These are phyloP conservation scores for Aspergillus egyptiacus DNA, from an alignment of 495 filamentous ascomycete species.

Conservation along the genomic window DNA sequence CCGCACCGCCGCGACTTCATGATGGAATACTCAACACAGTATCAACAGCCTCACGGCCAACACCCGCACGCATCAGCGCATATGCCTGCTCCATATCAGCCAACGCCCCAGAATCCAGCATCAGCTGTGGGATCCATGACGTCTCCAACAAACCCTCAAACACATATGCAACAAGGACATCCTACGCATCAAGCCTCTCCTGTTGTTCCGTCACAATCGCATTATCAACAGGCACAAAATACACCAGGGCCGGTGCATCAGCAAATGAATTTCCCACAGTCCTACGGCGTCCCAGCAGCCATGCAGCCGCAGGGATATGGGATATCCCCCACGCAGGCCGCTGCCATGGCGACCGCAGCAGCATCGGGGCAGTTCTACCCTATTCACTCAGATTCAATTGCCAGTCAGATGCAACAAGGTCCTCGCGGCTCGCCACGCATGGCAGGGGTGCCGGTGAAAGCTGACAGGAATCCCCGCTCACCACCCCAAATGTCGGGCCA, in stretches of 20 bases:
- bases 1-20: constrained; percentile 24
- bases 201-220: constrained; percentile 49
- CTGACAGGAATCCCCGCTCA: constrained; percentile 47
- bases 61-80: constrained; percentile 48
- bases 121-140: constrained; percentile 44
- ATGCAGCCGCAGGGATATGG: constrained; percentile 47
- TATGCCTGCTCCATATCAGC: constrained; percentile 44
- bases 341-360: constrained; percentile 52
- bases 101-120: constrained; percentile 41
- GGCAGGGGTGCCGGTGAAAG: constrained; percentile 45
- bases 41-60: constrained; percentile 52
- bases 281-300: constrained; percentile 42
- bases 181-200: constrained; percentile 46
- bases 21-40: constrained; percentile 53
- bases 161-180: constrained; percentile 47
- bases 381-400: constrained; percentile 46
- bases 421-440: constrained; percentile 49
- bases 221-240: constrained; percentile 45
- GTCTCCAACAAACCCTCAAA: constrained; percentile 48
- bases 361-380: constrained; percentile 49
- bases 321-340: constrained; percentile 48
- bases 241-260: constrained; percentile 43
- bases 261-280: constrained; percentile 48
- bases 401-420: constrained; percentile 40
- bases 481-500: constrained; percentile 45